Evolutionary conservation across 2,329 filamentous ascomycete genomes (phyloP), one percentile per base, ranked within the genome.

Genomic region (Canariomyces notabilis): DNA sequence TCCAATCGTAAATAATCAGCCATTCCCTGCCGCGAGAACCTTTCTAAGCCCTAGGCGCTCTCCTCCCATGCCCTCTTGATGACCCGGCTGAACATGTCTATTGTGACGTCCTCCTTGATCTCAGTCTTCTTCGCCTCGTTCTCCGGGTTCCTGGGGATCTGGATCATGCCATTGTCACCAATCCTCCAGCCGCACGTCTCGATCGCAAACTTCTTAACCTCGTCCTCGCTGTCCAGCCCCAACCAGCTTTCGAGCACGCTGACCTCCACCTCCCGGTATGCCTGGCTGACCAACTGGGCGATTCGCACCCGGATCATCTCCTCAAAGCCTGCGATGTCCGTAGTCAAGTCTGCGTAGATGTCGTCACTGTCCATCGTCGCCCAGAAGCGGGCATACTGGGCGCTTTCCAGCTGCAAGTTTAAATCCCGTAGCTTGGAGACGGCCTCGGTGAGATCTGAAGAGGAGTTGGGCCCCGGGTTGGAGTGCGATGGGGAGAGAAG

Each of bases 61-160:
- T 91, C 86, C 73, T 95, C 89, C 76, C 89, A 95, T 40, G 87
- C 85, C 62, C 90, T 79, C 68, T 85, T 79, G 54, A 95, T 81
- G 52, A 95, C 82, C 57, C 88, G 77, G 42, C 80, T 74, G 68
- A 90, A 90, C 73, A 89, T 89, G 58, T 93, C 87, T 50, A 95
- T 84, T 69, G 86, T 89, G 63, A 98, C 93, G 56, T 93, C 90
- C 76, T 98, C 93, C 60, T 90, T 81, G 62, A 96, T 94, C 67
- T 96, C 87, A 33, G 89, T 85, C 68, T 93, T 93, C 76, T 94
- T 89, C 36, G 89, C 93, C 79, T 97, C 91, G 67, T 96, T 96
- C 71, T 98, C 93, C 64, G 93, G 87, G 74, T 98, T 98, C 62
- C 84, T 75, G 46, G 93, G 93, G 46, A 98, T 80, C 66, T 80